Evolutionary conservation across 805 yeast species (phyloP), one percentile per base, ranked within the genome.

Genomic region (Debaryomyces hansenii): DNA sequence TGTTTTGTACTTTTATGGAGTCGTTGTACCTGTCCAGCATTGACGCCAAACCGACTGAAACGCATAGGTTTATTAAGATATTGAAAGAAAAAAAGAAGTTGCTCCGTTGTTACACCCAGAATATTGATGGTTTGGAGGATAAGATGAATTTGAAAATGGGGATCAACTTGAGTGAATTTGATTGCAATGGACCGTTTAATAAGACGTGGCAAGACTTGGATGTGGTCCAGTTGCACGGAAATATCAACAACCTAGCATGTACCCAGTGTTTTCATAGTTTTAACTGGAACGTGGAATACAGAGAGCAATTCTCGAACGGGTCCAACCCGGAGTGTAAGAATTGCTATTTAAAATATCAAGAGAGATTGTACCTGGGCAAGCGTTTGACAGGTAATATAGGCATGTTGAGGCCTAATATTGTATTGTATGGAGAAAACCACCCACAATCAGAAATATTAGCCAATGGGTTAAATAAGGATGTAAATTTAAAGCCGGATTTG

Each of bases 1-100:
- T 85, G n/a, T 92, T 94, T 67, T 88, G 94, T 59, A 79, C 87
- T 2, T 92, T 94, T 66, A 92, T 94, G 94, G 90, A 90, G 52
- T 78, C 80, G 14, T 74, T 94, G 40, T 84, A 92, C 57, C 57
- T 74, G 10, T 80, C 82, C 45, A 84, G 89, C 10, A 63, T 74
- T 47, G 53, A 64, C 15, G 97, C 97, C 9, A 67, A 70, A 46
- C 94, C 97, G 1, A 92, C 99, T 0, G 82, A 78, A 54, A 88
- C 96, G 1, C 98, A 92, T 64, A 72, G 75, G 50, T 88, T 92
- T 58, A 83, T 92, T 36, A 75, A 74, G 45, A 74, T 72, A 37
- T 64, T 85, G 45, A 81, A 79, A 56, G 82, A 77, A 45, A 79
- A 79, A 60, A 82, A 78, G 49, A 85, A 85, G 64, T 75, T 91